These are phyloP conservation scores for Talaromyces trachyspermus DNA, from an alignment of 495 filamentous ascomycete genomes.

Conservation along the genomic window DNA sequence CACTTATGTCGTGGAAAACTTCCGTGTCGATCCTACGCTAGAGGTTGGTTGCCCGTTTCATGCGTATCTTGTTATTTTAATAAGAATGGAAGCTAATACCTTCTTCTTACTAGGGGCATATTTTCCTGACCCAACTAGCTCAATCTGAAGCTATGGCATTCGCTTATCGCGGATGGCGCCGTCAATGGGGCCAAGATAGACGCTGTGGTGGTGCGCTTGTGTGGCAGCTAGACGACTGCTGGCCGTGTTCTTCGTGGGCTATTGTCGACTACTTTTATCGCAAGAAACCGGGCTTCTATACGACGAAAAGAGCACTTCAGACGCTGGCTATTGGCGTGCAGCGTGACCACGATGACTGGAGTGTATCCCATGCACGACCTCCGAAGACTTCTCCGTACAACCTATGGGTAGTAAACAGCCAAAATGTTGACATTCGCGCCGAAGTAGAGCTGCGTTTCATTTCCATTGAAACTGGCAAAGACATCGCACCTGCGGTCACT, in stretches of 20 bases:
- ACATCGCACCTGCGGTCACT: constrained; percentile 48
- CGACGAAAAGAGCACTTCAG: constrained; percentile 73
- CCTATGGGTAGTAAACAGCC: constrained; percentile 72
- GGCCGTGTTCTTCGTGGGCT: constrained; percentile 82
- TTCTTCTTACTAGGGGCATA: constrained; percentile 64
- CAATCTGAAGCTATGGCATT: constrained; percentile 84
- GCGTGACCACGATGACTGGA: constrained; percentile 57
- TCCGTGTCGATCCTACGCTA: constrained; percentile 57
- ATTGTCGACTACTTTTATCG: constrained; percentile 83
- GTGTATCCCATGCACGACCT: constrained; percentile 52
- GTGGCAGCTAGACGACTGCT: constrained; percentile 97
- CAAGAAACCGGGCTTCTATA: constrained; percentile 81
- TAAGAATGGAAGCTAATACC: neutral
- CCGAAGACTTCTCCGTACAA: constrained; percentile 55
- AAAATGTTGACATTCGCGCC: constrained; percentile 44
- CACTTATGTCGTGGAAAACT: constrained; percentile 81
- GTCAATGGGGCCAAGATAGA: constrained; percentile 75
- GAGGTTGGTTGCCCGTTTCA: constrained; percentile 20
- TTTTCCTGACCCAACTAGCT: constrained; percentile 86
- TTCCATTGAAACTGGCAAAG: constrained; percentile 62
- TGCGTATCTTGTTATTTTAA: neutral
- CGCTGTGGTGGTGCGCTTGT: constrained; percentile 83
- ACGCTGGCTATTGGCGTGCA: constrained; percentile 71
- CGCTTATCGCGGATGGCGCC: constrained; percentile 86
- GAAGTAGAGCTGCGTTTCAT: constrained; percentile 66